These are phyloP conservation scores for Keithomyces neogunnii DNA, from an alignment of 2,329 filamentous ascomycete genomes.

Conservation along the genomic window DNA sequence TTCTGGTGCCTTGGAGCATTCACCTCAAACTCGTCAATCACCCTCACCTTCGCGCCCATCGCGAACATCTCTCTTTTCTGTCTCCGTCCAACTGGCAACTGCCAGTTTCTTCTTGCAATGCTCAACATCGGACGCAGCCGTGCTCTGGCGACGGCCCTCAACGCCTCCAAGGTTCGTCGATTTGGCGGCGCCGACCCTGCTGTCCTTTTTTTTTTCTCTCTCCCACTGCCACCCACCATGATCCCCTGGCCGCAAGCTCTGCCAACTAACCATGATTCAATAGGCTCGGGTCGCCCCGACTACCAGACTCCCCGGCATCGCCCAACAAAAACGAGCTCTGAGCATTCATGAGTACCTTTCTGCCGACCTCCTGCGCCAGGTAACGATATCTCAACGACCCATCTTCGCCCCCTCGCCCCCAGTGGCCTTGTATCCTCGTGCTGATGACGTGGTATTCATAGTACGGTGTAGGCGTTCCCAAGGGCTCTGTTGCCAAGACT, in stretches of 20 bases:
- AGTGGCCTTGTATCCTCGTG: background rate
- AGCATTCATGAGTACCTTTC: slow-evolving; percentile 99
- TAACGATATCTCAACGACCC: slow-evolving; percentile 26
- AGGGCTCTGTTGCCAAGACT: slow-evolving; percentile 76
- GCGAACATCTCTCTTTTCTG: slow-evolving; percentile 12
- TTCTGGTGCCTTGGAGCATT: slow-evolving; percentile 5
- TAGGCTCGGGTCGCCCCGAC: slow-evolving; percentile 31
- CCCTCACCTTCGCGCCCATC: slow-evolving; percentile 4
- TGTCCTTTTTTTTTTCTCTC: slow-evolving; percentile 10
- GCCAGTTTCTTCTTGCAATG: slow-evolving; percentile 46
- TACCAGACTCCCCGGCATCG: slow-evolving; percentile 53
- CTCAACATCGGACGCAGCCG: slow-evolving; percentile 80
- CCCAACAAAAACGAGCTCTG: slow-evolving; percentile 77
- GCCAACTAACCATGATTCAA: slow-evolving; percentile 3
- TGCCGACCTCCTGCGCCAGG: slow-evolving; percentile 75
- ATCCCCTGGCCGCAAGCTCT: slow-evolving; percentile 6
- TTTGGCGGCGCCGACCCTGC: background rate
- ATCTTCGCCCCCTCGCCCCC: background rate
- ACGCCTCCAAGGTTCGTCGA: slow-evolving; percentile 62
- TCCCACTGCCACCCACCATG: slow-evolving; percentile 5
- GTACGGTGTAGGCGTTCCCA: slow-evolving; percentile 92
- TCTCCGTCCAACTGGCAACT: slow-evolving; percentile 9
- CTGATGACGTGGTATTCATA: slow-evolving; percentile 28
- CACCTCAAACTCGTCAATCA: slow-evolving; percentile 5
- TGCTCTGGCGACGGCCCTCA: slow-evolving; percentile 71